These are phyloP conservation scores for Microbotryum saponariae DNA, from an alignment of 1,284 basidiomycete species.

Conservation along the genomic window DNA sequence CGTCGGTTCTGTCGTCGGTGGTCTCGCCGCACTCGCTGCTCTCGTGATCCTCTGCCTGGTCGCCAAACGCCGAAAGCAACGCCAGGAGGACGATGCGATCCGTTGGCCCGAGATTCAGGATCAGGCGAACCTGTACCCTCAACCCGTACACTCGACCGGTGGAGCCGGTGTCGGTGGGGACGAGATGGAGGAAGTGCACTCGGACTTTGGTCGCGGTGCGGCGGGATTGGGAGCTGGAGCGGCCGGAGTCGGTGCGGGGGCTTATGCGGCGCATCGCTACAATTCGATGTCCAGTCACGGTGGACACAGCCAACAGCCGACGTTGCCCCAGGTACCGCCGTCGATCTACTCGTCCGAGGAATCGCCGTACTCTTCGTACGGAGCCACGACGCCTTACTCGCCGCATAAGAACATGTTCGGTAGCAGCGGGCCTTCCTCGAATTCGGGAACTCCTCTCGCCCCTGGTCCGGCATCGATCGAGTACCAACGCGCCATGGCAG, in stretches of 20 bases:
- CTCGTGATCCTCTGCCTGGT: slow-evolving; percentile 16
- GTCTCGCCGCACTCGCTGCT: slow-evolving; percentile 20
- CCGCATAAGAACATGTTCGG: background rate
- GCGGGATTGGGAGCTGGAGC: slow-evolving; percentile 17
- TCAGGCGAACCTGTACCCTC: slow-evolving; percentile 34
- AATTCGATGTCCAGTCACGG: slow-evolving; percentile 12
- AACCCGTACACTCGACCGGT: slow-evolving; percentile 32
- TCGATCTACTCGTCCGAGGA: slow-evolving; percentile 22
- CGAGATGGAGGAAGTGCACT: slow-evolving; percentile 29
- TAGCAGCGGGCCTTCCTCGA: slow-evolving; percentile 10
- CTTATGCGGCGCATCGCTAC: slow-evolving; percentile 9
- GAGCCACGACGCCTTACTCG: slow-evolving; percentile 4
- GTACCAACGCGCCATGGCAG: slow-evolving; percentile 11
- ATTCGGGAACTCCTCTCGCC: slow-evolving; percentile 24
- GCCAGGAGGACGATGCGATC: slow-evolving; percentile 29
- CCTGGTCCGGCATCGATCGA: slow-evolving; percentile 21
- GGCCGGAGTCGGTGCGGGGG: slow-evolving; percentile 21
- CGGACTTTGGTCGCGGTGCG: slow-evolving; percentile 5
- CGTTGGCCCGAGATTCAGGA: slow-evolving; percentile 34
- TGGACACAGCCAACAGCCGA: slow-evolving; percentile 9
- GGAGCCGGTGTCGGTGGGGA: slow-evolving; percentile 33
- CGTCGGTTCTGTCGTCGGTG: slow-evolving; percentile 25
- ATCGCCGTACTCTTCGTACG: slow-evolving; percentile 4
- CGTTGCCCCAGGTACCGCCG: slow-evolving; percentile 24
- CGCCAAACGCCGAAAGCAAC: slow-evolving; percentile 9